Conservation (phyloP, 1,139 yeast species). For the Protomyces gravidus region DNA sequence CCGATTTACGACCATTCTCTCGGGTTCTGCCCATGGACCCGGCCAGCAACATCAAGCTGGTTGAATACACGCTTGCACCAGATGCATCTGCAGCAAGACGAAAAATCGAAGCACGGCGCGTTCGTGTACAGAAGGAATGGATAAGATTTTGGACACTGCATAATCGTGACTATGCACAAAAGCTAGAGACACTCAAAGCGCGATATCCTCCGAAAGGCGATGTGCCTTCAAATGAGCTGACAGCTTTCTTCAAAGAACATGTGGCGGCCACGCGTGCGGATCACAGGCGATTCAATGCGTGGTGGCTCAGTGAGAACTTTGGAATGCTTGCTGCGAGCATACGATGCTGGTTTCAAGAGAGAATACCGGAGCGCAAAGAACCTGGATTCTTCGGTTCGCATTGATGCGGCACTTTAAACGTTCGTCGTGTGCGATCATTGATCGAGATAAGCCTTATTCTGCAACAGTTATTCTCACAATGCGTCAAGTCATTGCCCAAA, state of each 20-base stretch:
- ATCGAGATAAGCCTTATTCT: too few species aligned
- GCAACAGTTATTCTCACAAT: too few species aligned
- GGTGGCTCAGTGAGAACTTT: constrained; percentile 24
- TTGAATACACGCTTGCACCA: constrained; percentile 8
- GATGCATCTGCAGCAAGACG: constrained; percentile 10
- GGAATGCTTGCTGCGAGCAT: constrained; percentile 11
- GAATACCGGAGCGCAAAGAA: constrained; percentile 11
- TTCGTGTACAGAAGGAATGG: constrained; percentile 12
- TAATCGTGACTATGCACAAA: constrained; percentile 13
- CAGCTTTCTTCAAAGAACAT: constrained; percentile 8
- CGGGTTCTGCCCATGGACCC: constrained; percentile 9
- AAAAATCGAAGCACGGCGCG: constrained; percentile 10
- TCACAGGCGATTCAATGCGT: constrained; percentile 14
- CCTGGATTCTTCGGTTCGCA: constrained; percentile 26
- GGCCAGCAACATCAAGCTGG: constrained; percentile 9
- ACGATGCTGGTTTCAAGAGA: constrained; percentile 14
- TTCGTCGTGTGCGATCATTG: too few species aligned
- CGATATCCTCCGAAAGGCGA: background rate
- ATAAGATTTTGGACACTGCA: constrained; percentile 15
- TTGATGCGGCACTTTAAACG: background rate
- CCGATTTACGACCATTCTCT: background rate
- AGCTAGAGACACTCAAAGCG: constrained; percentile 6
- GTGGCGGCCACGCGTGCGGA: constrained; percentile 5
- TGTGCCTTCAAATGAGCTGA: constrained; percentile 11
- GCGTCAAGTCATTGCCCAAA: too few species aligned